Percentiles rank a stretch among this genome's conserved stretches.
Conservation (phyloP, 441 rosid genomes). For the Iberis amara region DNA sequence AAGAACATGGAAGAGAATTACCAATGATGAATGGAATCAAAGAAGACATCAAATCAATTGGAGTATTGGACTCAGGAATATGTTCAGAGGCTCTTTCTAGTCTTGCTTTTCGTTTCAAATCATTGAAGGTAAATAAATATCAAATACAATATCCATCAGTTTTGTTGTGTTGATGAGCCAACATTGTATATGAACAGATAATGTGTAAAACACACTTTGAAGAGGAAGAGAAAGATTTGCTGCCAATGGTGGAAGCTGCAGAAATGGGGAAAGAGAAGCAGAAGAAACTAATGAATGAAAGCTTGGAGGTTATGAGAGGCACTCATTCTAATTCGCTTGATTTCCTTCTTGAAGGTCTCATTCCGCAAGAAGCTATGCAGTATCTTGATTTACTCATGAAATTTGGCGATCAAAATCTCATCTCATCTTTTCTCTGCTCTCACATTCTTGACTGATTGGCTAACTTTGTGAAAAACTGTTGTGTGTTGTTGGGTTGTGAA, state of each 20-base stretch:
- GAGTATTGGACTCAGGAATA: conserved; percentile 42
- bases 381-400: conserved; percentile 47
- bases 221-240: conserved; percentile 53
- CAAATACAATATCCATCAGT: no score
- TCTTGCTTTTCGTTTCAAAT: conserved; percentile 50
- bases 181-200: conserved; percentile 27
- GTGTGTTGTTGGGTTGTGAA: conserved; percentile 15
- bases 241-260: conserved; percentile 56
- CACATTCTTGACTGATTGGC: conserved; percentile 11
- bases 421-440: conserved; percentile 13
- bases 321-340: conserved; percentile 48
- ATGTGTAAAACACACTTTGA: conserved; percentile 52
- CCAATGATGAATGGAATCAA: conserved; percentile 73
- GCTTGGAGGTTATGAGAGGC: conserved; percentile 49
- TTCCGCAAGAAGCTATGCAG: conserved; percentile 59
- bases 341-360: conserved; percentile 52
- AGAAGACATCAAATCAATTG: conserved; percentile 62
- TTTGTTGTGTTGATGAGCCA: not conserved
- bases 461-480: conserved; percentile 9
- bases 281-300: conserved; percentile 33
- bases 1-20: conserved; percentile 62
- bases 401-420: conserved; percentile 34
- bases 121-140: conserved; percentile 38
- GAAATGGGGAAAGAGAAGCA: conserved; percentile 50
- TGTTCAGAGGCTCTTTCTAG: conserved; percentile 46